Base-by-base conservation (phyloP, 345 rosid genomes). In the Corymbia maculata region DNA sequence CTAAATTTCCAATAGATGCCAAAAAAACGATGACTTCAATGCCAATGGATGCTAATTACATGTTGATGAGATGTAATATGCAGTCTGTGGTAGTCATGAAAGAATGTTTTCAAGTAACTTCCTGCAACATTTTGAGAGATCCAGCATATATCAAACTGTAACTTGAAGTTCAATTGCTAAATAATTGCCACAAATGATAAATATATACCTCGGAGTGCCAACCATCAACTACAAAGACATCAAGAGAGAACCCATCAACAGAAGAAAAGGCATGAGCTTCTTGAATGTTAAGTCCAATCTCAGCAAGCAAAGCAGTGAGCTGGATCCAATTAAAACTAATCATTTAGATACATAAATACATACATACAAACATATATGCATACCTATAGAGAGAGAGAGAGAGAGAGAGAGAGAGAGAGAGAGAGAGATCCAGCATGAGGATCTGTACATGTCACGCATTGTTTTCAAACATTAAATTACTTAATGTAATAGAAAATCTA, bases 221-320 rank as follows among this genome's bases (percentile, higher is more conserved):
- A 88, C 99, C 99, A 89, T 96, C 99, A 94, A 98, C 98, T 88
- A 98, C 99, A 89, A 98, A 97, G 86, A 97, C 98, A 89, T 98
- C 98, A 36, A 97, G 92, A 87, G 99, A 98, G 93, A 90, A 98
- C 88, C 99, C 99, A 92, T 98, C 99, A n/a, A 80, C 94, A 3
- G 98, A 96, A 51, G 99, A 98, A 92, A 98, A 98, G n/a, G 97
- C 99, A 91, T 96, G 99, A 89, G 99, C 98, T 91, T 98, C 99
- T 93, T 96, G 95, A 89, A 98, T 98, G 91, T 97, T 97, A 90
- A 98, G 92, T 61, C 99, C 99, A 94, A 98, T 93, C 90, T 97
- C 99, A 87, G 97, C 97, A 88, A 98, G 99, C 88, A 97, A 88
- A 86, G 97, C 93, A 86, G 98, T 96, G 91, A 97, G 89, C 99